Percentiles rank a stretch among this genome's conserved stretches.
Conservation (phyloP, 1,139 yeast genomes). For the Pneumocystis jirovecii region DNA sequence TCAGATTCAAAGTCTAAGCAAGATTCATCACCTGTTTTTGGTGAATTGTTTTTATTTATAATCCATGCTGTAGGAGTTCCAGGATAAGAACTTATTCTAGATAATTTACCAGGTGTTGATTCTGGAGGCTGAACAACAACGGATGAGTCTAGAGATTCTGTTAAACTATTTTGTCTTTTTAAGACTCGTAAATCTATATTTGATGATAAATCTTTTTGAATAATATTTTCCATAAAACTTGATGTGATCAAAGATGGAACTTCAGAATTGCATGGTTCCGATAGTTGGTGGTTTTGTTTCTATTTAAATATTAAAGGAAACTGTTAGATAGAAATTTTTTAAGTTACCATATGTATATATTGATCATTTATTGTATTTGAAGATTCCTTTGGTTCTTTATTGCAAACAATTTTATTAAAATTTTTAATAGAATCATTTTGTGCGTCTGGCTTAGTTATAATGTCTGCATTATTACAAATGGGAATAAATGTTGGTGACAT, state of each 20-base stretch:
- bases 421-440: background rate
- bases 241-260: background rate
- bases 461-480: background rate
- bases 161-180: background rate
- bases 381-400: background rate
- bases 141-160: background rate
- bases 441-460: background rate
- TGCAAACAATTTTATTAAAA: background rate
- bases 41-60: background rate
- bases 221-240: background rate
- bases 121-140: background rate
- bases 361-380: background rate
- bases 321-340: background rate
- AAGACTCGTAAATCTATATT: background rate
- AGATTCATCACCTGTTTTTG: background rate
- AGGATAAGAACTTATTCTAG: background rate
- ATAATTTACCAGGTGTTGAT: background rate
- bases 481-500: background rate
- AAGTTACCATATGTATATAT: background rate
- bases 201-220: background rate
- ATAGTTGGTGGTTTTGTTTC: background rate
- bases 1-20: background rate
- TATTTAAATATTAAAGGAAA: background rate
- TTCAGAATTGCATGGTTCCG: background rate
- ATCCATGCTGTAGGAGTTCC: background rate